phyloP scores from a whole-genome alignment of 179 eudicot species.

The Silene coronaria region DNA sequence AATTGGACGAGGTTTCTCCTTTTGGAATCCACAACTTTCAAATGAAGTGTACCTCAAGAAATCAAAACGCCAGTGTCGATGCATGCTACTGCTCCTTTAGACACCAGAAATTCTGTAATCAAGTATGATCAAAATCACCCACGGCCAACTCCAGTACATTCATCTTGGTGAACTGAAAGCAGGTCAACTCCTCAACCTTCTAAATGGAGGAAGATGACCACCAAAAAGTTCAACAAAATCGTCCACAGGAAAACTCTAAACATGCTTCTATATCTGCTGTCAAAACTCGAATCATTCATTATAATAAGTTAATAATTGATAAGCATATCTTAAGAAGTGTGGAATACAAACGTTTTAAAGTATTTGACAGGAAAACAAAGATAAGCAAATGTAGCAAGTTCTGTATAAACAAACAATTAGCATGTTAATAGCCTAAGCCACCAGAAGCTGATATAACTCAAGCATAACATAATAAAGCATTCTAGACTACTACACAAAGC shows the following conservation, averaged over 20 bases:
- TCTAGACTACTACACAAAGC: neutral
- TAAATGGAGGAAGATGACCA: constrained; percentile 15
- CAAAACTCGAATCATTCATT: neutral
- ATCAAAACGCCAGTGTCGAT: neutral
- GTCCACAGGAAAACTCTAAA: constrained; percentile 9
- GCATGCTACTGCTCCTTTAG: neutral
- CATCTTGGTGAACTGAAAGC: constrained; percentile 17
- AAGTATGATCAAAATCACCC: constrained; percentile 8
- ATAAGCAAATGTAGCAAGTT: neutral
- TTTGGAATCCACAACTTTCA: constrained; percentile 3
- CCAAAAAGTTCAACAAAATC: constrained; percentile 18
- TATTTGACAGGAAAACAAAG: neutral
- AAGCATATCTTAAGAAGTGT: neutral
- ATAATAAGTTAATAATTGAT: neutral
- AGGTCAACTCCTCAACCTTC: constrained; percentile 11
- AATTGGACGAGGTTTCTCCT: neutral
- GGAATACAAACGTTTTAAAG: neutral
- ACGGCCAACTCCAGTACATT: neutral
- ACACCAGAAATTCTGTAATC: constrained; percentile 9
- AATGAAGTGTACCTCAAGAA: constrained; percentile 10
- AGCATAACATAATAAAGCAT: too few species aligned
- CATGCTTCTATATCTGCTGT: constrained; percentile 21
- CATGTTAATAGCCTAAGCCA: neutral
- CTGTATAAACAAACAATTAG: neutral
- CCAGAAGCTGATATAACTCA: neutral